Percentiles rank a stretch among this genome's conserved stretches.
phyloP scores from a whole-genome alignment of 2,329 filamentous ascomycete species.

The Graphium sp. region DNA sequence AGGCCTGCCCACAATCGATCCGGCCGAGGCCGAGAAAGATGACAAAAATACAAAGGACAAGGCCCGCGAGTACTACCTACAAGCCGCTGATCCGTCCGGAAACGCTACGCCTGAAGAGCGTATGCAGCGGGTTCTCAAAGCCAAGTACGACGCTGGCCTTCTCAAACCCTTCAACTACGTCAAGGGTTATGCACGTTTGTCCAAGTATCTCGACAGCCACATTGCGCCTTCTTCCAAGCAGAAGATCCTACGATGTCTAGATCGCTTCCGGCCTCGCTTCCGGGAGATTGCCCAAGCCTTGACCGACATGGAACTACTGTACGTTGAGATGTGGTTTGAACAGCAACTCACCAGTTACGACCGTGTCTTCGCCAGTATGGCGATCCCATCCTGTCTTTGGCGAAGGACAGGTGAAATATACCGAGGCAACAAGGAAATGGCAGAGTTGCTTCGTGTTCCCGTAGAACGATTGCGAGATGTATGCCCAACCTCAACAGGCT shows the following conservation, averaged over 20 bases:
- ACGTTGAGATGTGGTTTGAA: conserved; percentile 99
- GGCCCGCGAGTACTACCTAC: conserved; percentile 78
- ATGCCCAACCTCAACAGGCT: too few species aligned
- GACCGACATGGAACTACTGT: conserved; percentile 84
- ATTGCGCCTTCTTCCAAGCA: conserved; percentile 70
- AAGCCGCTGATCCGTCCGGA: conserved; percentile 85
- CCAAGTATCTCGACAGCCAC: conserved; percentile 81
- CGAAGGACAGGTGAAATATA: conserved; percentile 93
- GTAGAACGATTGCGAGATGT: conserved; percentile 86
- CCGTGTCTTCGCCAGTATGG: conserved; percentile 96
- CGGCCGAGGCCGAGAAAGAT: conserved; percentile 39
- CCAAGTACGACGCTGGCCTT: conserved; percentile 90
- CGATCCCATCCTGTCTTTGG: conserved; percentile 95
- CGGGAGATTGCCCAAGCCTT: conserved; percentile 83
- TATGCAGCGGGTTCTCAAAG: conserved; percentile 84
- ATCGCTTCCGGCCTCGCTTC: conserved; percentile 89
- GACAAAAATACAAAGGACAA: conserved; percentile 69
- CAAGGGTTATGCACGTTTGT: conserved; percentile 80
- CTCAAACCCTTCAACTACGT: conserved; percentile 97
- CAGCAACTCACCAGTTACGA: conserved; percentile 94
- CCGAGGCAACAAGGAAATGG: conserved; percentile 96
- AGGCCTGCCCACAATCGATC: conserved; percentile 11
- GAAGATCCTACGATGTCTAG: conserved; percentile 80
- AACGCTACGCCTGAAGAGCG: conserved; percentile 75
- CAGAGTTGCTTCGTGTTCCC: conserved; percentile 81